Evolutionary conservation across 78 protist species (phyloP), one percentile per base, ranked within the genome.

Genomic region (Neovahlkampfia damariscottae): DNA sequence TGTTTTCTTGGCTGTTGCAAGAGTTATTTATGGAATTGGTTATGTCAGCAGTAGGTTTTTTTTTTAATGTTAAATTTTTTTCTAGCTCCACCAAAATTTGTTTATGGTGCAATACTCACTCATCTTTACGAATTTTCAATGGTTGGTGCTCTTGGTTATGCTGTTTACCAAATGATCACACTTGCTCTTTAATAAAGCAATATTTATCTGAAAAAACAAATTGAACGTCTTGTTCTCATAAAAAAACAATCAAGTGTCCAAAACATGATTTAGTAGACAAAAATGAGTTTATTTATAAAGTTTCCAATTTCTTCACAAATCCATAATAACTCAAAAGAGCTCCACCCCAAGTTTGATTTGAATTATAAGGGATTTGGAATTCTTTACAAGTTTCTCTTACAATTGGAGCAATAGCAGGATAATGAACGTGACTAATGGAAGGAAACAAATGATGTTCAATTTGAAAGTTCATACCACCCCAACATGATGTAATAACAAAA

Each of bases 371-470:
- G 38, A 84, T 37, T 40, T 67, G 74, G 41, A 35, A 29, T 67
- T 75, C 70, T 82, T 40, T 41, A 73, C 82, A 76, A 38, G 4
- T n/a, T 38, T 70, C 2, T 41, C 39, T 28, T 6, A 86, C 84
- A 5, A 78, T 70, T 0, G 90, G 90, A 8, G 82, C 79, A 8
- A 86, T 59, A 40, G 36, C 10, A 36, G 72, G 40, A 66, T 86
- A 86, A 83, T 75, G 74, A 28, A 10, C 9, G 70, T 78, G 83
- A 62, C 27, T 28, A 6, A 86, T 35, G 29, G 85, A 76, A 19
- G 90, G 90, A 71, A 82, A 86, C 39, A 86, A 58, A 38, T 86
- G 90, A 36, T 86, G 90, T 79, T 80, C 90, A 28, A 76, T 86
- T 77, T 86, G 86, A 67, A 66, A 67, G 73, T 77, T 79, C 71